phyloP scores from a whole-genome alignment of 805 yeast genomes.

The Pichia heedii region DNA sequence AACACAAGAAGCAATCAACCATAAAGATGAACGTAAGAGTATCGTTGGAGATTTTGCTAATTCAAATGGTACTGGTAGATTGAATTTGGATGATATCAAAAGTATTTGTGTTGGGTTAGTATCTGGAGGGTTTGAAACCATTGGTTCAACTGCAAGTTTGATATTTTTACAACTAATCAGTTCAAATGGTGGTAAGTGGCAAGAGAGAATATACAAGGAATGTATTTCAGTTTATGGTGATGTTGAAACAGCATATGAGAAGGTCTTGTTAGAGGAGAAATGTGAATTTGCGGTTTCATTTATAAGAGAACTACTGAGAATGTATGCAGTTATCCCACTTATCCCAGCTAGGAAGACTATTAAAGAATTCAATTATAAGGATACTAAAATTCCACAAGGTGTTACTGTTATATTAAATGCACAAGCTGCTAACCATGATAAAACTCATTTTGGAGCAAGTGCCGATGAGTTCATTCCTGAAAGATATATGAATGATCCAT shows the following conservation, averaged over 20 bases:
- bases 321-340: constrained; percentile 18
- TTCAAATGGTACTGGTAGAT: constrained; percentile 16
- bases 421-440: constrained; percentile 19
- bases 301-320: constrained; percentile 15
- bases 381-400: constrained; percentile 13
- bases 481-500: constrained; percentile 10
- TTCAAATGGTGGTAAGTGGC: constrained; percentile 14
- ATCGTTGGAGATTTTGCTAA: constrained; percentile 30
- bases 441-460: constrained; percentile 11
- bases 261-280: constrained; percentile 15
- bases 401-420: constrained; percentile 18
- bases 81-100: constrained; percentile 16
- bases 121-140: constrained; percentile 19
- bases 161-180: constrained; percentile 13
- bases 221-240: constrained; percentile 10
- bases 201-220: constrained; percentile 13
- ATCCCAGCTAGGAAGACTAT: constrained; percentile 18
- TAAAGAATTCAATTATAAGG: constrained; percentile 12
- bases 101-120: constrained; percentile 19
- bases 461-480: constrained; percentile 17
- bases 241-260: constrained; percentile 13
- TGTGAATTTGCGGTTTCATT: constrained; percentile 16
- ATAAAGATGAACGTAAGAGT: constrained; percentile 23
- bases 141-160: constrained; percentile 15
- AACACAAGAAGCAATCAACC: constrained; percentile 19